These are phyloP conservation scores for Neurospora sp. DNA, from an alignment of 495 filamentous ascomycete genomes.

Conservation along the genomic window DNA sequence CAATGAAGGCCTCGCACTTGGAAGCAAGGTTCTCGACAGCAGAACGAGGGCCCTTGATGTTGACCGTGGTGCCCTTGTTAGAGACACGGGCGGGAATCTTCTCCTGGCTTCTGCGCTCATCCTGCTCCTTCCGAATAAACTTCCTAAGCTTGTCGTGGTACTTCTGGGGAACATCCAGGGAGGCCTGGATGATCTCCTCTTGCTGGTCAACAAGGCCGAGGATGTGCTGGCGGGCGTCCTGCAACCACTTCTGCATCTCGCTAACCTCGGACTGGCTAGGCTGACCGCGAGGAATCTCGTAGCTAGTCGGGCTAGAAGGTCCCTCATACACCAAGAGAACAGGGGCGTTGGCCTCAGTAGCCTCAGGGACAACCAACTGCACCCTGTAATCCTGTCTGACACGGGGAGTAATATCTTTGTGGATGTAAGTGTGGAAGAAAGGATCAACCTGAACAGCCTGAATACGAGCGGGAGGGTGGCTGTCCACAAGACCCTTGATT, in stretches of 20 bases:
- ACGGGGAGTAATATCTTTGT: constrained; percentile 48
- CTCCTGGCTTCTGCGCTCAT: constrained; percentile 46
- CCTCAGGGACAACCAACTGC: constrained; percentile 63
- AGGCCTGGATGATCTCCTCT: constrained; percentile 51
- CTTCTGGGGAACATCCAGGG: constrained; percentile 65
- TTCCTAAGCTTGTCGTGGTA: constrained; percentile 65
- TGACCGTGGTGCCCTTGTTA: constrained; percentile 44
- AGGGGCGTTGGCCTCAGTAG: constrained; percentile 46
- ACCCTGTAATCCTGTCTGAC: constrained; percentile 70
- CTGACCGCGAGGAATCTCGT: constrained; percentile 53
- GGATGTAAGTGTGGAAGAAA: constrained; percentile 75
- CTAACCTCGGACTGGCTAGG: constrained; percentile 25
- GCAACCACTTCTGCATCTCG: constrained; percentile 47
- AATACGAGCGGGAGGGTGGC: constrained; percentile 69
- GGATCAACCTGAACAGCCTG: constrained; percentile 63
- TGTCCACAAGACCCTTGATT: constrained; percentile 67
- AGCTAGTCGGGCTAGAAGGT: constrained; percentile 41
- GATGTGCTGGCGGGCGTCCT: constrained; percentile 64
- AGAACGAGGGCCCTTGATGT: constrained; percentile 63
- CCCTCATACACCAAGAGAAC: constrained; percentile 83
- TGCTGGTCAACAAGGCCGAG: constrained; percentile 59
- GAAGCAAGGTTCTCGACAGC: constrained; percentile 58
- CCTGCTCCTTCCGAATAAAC: constrained; percentile 69
- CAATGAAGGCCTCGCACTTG: constrained; percentile 67
- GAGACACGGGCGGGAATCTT: constrained; percentile 65